A percentile compares a stretch with the other conserved stretches of the same genome.
Evolutionary conservation across 2,329 filamentous ascomycete species (phyloP).

Genomic region (Ceratocystis huliohia): DNA sequence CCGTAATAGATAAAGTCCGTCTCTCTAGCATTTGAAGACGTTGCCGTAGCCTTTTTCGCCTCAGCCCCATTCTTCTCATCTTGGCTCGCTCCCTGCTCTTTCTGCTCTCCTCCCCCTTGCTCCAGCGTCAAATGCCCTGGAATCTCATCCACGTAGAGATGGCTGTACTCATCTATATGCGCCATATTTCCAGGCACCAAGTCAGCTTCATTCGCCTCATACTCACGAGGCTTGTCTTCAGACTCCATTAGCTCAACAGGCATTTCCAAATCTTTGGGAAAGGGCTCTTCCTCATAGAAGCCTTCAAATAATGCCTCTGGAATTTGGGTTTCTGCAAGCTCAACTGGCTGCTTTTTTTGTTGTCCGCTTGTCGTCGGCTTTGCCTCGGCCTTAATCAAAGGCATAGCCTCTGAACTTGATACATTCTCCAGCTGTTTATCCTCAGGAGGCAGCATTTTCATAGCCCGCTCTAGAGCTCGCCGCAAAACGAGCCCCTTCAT

Average conservation of each 20-base stretch:
- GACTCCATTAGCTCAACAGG: not conserved
- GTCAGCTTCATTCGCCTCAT: not conserved
- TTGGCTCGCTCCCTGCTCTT: not conserved
- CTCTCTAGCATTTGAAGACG: not conserved
- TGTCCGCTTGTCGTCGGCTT: not conserved
- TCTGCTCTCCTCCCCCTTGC: not conserved
- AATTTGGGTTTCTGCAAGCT: not conserved
- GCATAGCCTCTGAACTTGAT: not conserved
- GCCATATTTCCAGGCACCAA: not conserved
- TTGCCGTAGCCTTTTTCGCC: not conserved
- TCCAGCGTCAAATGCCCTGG: not conserved
- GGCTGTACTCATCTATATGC: not conserved
- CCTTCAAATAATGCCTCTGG: not conserved
- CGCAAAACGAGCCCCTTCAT: constrained; percentile 14
- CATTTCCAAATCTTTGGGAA: not conserved
- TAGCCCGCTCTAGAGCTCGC: constrained; percentile 11
- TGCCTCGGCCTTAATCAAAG: not conserved
- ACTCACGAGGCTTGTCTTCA: not conserved
- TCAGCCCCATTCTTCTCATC: not conserved
- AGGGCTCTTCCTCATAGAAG: not conserved
- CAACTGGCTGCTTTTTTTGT: not conserved
- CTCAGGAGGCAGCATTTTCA: constrained; percentile 12
- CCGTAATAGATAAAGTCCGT: constrained; percentile 7
- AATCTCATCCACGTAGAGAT: not conserved
- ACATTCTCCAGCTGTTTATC: not conserved